Conservation (phyloP, 176 grass and related monocot species). For the Zea luxurians region DNA sequence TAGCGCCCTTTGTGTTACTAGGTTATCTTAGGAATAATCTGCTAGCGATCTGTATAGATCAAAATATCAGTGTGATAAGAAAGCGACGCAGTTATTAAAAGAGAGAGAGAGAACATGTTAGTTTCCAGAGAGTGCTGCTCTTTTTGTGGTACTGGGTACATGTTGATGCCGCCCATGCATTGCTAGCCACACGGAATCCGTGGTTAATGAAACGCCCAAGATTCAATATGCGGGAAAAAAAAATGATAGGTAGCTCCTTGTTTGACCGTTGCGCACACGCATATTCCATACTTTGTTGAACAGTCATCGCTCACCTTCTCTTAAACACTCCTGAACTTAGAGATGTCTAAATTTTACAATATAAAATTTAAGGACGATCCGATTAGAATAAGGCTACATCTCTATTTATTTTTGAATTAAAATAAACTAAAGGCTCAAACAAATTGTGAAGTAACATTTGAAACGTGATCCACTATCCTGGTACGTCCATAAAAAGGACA, state of each 20-base stretch:
- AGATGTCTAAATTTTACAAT: too few relatives aligned
- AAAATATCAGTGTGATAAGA: conserved; percentile 1
- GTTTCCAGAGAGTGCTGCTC: neutral
- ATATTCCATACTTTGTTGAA: neutral
- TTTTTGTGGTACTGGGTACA: neutral
- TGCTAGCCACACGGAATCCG: conserved; percentile 17
- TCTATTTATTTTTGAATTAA: too few relatives aligned
- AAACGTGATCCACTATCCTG: neutral
- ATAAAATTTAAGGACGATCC: too few relatives aligned
- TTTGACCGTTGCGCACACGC: neutral
- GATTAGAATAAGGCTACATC: too few relatives aligned
- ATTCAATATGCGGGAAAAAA: neutral
- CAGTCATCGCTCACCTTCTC: neutral
- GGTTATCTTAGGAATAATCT: conserved; percentile 16
- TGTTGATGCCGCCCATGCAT: conserved; percentile 3
- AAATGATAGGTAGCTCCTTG: neutral
- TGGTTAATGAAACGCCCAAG: neutral
- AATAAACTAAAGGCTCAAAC: too few relatives aligned
- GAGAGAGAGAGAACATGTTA: neutral
- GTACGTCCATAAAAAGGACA: neutral
- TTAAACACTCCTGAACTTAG: neutral
- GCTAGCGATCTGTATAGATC: neutral
- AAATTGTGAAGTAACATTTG: neutral
- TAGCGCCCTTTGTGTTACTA: neutral
- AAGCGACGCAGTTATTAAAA: neutral